Conservation (phyloP, 2,329 filamentous ascomycete species). For the Botrytis porri region DNA sequence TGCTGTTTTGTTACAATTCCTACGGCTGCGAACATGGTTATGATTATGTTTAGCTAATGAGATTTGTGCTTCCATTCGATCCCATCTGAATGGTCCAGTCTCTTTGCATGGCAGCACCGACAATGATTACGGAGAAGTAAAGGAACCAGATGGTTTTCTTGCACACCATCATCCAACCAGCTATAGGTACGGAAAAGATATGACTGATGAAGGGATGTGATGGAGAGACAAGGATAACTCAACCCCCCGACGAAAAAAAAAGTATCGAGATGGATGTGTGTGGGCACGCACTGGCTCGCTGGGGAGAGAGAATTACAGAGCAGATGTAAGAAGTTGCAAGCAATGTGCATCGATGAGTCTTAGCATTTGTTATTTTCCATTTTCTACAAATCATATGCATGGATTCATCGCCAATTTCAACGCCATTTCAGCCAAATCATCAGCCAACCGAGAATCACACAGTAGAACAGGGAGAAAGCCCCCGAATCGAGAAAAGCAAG, state of each 20-base stretch:
- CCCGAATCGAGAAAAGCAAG: neutral
- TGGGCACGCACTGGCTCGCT: neutral
- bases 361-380: neutral
- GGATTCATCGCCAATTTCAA: neutral
- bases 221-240: neutral
- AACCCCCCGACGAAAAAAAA: neutral
- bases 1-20: conserved; percentile 20
- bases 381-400: neutral
- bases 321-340: neutral
- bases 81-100: neutral
- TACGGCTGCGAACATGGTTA: neutral
- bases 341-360: conserved; percentile 10
- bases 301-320: neutral
- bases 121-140: neutral
- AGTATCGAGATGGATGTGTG: neutral
- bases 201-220: neutral
- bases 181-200: too few relatives aligned
- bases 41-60: conserved; percentile 3
- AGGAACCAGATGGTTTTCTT: neutral
- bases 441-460: neutral
- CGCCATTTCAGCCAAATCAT: neutral
- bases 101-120: neutral
- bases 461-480: neutral
- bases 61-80: neutral
- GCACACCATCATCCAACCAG: neutral